Evolutionary conservation across 2,329 filamentous ascomycete species (phyloP), one percentile per base, ranked within the genome.

Genomic region (Alternaria alternata): DNA sequence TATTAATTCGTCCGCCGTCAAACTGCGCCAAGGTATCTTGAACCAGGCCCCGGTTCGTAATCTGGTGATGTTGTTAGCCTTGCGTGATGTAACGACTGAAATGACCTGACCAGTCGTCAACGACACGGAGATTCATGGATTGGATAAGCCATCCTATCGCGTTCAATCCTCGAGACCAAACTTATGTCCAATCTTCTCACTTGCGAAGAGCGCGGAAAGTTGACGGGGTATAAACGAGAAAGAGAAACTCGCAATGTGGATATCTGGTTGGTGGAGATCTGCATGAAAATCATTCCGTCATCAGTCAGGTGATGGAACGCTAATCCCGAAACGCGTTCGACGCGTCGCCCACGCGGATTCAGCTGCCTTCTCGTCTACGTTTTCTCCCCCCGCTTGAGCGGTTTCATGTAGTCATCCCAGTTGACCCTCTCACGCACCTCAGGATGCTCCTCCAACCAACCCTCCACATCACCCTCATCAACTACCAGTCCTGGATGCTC

Each of bases 381-480:
- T 30, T 12, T 30, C 9, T 30, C 28, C 28, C 28, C 28, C 11
- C 28, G 32, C 32, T 12, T 36, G 0, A 7, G 7, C 18, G 28
- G 12, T 22, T 20, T 47, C 6, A 12, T 22, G n/a, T 32, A 47
- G 9, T 14, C 43, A 11, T 49, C 54, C 54, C 54, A 57, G 6
- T 57, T 22, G n/a, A 60, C 53, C 16, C 41, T 48, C 12, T 28
- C 57, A 42, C 26, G 18, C 5, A 57, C 47, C 5, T 42, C 20
- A 12, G 53, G 53, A 44, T 63, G 51, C 7, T 54, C 54, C 11
- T 63, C 54, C 22, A 63, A 32, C 61, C 58, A 61, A n/a, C 36
- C 42, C 7, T 52, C 46, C 7, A 63, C 47, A n/a, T 55, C 57
- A 1, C 61, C 57, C 7, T 54, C 51, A 49, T 63, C 54, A 18